phyloP scores from a whole-genome alignment of 306 rosid genomes.

The Malus sylvestris region DNA sequence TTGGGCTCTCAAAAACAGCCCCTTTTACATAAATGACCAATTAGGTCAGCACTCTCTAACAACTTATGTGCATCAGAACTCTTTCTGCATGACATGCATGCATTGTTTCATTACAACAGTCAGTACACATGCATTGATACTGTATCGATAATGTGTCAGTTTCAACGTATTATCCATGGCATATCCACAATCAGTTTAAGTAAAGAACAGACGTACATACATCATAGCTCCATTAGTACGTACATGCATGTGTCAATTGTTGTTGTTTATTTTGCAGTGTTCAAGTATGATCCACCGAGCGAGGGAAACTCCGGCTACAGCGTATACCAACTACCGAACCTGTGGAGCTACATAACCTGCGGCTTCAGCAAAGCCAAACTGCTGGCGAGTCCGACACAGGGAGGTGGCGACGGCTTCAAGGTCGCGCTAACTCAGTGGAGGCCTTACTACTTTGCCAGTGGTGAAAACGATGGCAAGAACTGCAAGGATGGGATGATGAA shows the following conservation, averaged over 20 bases:
- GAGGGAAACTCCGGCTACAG: slow-evolving; percentile 20
- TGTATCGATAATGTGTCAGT: neutral
- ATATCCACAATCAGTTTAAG: neutral
- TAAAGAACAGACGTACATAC: neutral
- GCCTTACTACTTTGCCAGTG: slow-evolving; percentile 56
- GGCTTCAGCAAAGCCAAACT: slow-evolving; percentile 40
- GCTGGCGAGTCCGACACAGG: slow-evolving; percentile 30
- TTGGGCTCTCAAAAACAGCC: slow-evolving; percentile 55
- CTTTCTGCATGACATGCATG: neutral
- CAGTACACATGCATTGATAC: no score
- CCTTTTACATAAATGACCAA: slow-evolving; percentile 50
- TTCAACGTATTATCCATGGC: neutral
- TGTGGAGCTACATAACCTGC: slow-evolving; percentile 44
- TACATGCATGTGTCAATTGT: neutral
- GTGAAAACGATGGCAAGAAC: slow-evolving; percentile 27
- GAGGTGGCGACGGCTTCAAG: slow-evolving; percentile 36
- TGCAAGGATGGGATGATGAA: slow-evolving; percentile 50
- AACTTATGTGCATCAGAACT: neutral
- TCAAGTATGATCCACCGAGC: slow-evolving; percentile 39
- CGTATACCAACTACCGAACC: slow-evolving; percentile 36
- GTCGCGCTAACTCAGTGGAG: slow-evolving; percentile 30
- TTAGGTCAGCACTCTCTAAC: slow-evolving; percentile 23
- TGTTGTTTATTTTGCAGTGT: slow-evolving; percentile 28
- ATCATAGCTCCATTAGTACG: neutral
- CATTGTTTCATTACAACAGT: neutral